Conservation (phyloP, 2,329 filamentous ascomycete genomes). For the Beauveria sp. region DNA sequence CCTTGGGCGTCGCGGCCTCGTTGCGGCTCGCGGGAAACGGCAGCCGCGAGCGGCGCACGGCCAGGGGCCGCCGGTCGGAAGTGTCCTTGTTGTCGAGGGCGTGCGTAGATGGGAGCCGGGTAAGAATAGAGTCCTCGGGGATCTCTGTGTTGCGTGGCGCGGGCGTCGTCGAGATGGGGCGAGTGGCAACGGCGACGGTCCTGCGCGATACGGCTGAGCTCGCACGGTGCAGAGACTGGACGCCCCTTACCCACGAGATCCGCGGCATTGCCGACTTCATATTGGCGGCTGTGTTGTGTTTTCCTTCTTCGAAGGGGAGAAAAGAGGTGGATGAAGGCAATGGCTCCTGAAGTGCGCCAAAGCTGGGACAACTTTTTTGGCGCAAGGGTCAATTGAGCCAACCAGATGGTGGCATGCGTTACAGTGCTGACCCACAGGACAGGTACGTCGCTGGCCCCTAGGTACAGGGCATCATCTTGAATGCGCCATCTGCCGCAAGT, state of each 20-base stretch:
- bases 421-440: neutral
- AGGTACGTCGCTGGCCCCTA: neutral
- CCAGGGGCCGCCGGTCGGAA: conserved; percentile 17
- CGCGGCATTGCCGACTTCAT: conserved; percentile 30
- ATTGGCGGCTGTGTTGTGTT: neutral
- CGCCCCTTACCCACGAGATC: conserved; percentile 31
- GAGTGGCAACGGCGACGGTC: conserved; percentile 18
- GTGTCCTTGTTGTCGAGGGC: conserved; percentile 17
- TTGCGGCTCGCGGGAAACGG: conserved; percentile 25
- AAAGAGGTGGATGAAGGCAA: neutral
- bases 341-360: conserved; percentile 3
- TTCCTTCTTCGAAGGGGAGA: neutral
- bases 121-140: conserved; percentile 20
- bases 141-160: conserved; percentile 23
- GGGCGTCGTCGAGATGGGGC: conserved; percentile 28
- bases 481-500: neutral
- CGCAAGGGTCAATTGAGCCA: conserved; percentile 7
- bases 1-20: conserved; percentile 27
- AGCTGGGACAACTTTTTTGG: conserved; percentile 9
- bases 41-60: conserved; percentile 23
- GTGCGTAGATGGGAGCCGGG: conserved; percentile 24
- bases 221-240: conserved; percentile 24
- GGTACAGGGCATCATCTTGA: neutral
- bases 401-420: neutral
- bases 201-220: conserved; percentile 14